Conservation (phyloP, 108 stramenopile species). For the Pseudonitzschia multistriata region DNA sequence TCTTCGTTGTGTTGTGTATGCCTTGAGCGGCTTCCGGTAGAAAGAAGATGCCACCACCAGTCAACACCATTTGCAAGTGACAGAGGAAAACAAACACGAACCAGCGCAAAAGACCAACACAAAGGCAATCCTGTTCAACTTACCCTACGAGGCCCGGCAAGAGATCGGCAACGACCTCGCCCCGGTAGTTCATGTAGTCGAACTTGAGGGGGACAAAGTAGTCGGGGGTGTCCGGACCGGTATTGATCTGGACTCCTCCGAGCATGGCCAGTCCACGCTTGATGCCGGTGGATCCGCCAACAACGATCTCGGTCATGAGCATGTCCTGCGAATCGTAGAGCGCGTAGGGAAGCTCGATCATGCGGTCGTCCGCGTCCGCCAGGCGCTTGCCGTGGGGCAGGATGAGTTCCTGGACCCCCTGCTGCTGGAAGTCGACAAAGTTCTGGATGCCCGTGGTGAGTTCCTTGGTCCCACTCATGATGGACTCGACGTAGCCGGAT, state of each 20-base stretch:
- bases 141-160: slow-evolving; percentile 8
- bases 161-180: slow-evolving; percentile 41
- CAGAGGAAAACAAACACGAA: not conserved
- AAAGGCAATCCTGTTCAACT: not conserved
- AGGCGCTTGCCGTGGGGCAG: slow-evolving; percentile 51
- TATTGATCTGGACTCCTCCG: slow-evolving; percentile 78
- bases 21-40: not conserved
- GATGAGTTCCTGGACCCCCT: slow-evolving; percentile 44
- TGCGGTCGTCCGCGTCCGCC: slow-evolving; percentile 35
- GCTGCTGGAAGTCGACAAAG: slow-evolving; percentile 57
- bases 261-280: slow-evolving; percentile 51
- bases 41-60: not conserved
- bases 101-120: not conserved
- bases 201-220: slow-evolving; percentile 73
- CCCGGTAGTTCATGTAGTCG: slow-evolving; percentile 46
- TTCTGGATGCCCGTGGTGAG: slow-evolving; percentile 10
- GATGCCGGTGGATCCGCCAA: slow-evolving; percentile 23
- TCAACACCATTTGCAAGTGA: too few species aligned
- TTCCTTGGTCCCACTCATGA: slow-evolving; percentile 3
- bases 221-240: slow-evolving; percentile 48
- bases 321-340: slow-evolving; percentile 47
- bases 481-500: slow-evolving; percentile 13
- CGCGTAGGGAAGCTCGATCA: slow-evolving; percentile 60
- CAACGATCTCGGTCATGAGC: slow-evolving; percentile 54
- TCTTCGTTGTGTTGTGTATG: not conserved